These are phyloP conservation scores for Arthrobotrys megalospora DNA, from an alignment of 2,329 filamentous ascomycete genomes.

Conservation along the genomic window DNA sequence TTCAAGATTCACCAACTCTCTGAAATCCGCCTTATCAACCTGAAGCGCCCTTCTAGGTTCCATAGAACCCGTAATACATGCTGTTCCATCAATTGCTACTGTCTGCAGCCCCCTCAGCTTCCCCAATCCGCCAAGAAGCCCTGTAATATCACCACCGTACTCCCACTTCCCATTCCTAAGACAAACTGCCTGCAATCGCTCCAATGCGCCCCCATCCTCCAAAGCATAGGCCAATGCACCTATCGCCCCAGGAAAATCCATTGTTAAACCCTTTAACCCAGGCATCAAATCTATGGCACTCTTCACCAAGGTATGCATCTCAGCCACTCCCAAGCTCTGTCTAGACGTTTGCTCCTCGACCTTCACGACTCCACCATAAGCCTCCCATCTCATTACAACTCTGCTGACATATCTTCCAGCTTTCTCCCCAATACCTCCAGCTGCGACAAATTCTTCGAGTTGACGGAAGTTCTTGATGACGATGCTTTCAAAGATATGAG, in stretches of 20 bases:
- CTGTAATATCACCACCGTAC: conserved; percentile 5
- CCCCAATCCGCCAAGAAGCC: conserved; percentile 15
- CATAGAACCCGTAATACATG: not conserved
- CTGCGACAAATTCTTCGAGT: conserved; percentile 13
- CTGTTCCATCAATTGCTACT: conserved; percentile 23
- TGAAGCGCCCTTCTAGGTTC: not conserved
- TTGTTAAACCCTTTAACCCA: conserved; percentile 11
- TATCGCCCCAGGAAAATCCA: conserved; percentile 48
- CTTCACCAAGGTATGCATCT: not conserved
- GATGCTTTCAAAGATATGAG: conserved; percentile 49
- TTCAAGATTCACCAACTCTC: conserved; percentile 15
- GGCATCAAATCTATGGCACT: conserved; percentile 17
- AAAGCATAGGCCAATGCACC: conserved; percentile 16
- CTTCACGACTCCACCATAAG: conserved; percentile 22
- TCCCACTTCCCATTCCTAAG: conserved; percentile 41
- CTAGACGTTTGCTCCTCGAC: not conserved
- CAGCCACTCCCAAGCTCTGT: not conserved
- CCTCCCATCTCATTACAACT: conserved; percentile 37
- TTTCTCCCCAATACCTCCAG: conserved; percentile 9
- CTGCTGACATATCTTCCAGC: conserved; percentile 27
- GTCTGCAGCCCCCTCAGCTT: conserved; percentile 16
- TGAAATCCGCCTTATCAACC: conserved; percentile 4
- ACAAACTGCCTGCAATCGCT: conserved; percentile 2
- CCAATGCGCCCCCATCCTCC: not conserved
- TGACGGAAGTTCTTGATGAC: conserved; percentile 12